Evolutionary conservation across 2,329 filamentous ascomycete genomes (phyloP), one percentile per base, ranked within the genome.

Genomic region (Fusarium sp.): DNA sequence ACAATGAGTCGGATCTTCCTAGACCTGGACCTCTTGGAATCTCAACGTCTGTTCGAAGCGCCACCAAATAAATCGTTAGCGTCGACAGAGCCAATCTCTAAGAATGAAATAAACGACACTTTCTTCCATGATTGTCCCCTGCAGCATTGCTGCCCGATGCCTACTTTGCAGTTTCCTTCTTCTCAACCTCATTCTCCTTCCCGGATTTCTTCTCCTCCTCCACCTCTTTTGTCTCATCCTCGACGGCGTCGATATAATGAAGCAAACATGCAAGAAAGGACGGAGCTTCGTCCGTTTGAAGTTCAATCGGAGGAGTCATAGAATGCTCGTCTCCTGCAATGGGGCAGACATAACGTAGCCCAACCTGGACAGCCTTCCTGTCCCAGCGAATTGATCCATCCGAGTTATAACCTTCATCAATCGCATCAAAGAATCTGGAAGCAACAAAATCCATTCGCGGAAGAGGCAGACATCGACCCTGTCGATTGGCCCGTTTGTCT

Each of bases 391-490:
- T 68, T 27, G 71, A 67, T 10, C 67, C 72, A 46, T 78, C 72
- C 40, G 66, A 32, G 43, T 72, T 71, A 53, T 48, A 72, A 20
- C 55, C 58, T 28, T 66, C 66, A 11, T 53, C 53, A 3, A 62
- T 46, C 13, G 56, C 55, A 27, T 43, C 43, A 16, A 37, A 41
- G 32, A 70, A 48, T 20, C 49, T 59, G 11, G 48, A 32, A 18
- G 72, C 66, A 21, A 69, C 37, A 20, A 71, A 16, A 42, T 74
- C 73, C 32, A 78, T 66, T 20, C 74, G 76, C 30, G 80, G 80
- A 4, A 76, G 64, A 42, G 80, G 80, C 23, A 81, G 70, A 32
- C 69, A 75, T n/a, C 78, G 77, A 21, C 72, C 63, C 43, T 74
- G 62, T 46, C 63, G 56, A 34, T 50, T 46, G 1, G 73, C 69